Percentiles rank a stretch among this genome's conserved stretches.
Evolutionary conservation across 106 monocot species (phyloP).

Genomic region (Cymbidium sinense): DNA sequence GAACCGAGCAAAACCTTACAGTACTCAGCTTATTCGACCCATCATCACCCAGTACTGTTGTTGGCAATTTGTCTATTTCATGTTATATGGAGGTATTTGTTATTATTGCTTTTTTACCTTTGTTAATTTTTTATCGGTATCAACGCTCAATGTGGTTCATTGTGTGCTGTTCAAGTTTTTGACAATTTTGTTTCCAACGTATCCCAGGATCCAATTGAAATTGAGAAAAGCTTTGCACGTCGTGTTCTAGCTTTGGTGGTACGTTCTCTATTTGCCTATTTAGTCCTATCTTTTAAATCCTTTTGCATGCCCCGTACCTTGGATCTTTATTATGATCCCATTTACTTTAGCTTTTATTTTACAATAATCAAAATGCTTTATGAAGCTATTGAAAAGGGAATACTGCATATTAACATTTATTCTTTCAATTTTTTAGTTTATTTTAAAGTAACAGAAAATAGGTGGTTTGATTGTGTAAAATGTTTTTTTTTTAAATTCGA

Average conservation of each 20-base stretch:
- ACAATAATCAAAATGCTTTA: not conserved
- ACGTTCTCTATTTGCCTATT: not conserved
- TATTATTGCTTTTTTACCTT: not conserved
- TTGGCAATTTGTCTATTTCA: slow-evolving; percentile 59
- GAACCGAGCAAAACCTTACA: slow-evolving; percentile 36
- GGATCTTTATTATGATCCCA: too few species aligned
- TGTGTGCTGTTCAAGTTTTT: not conserved
- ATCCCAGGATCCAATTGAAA: slow-evolving; percentile 90
- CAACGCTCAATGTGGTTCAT: not conserved
- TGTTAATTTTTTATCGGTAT: not conserved
- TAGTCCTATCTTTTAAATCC: not conserved
- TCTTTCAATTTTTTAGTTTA: not conserved
- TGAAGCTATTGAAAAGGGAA: not conserved
- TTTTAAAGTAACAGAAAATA: not conserved
- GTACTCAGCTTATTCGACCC: slow-evolving; percentile 53
- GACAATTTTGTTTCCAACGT: not conserved
- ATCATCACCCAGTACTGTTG: slow-evolving; percentile 37
- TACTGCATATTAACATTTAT: too few species aligned
- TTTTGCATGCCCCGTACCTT: not conserved
- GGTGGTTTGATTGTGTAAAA: not conserved
- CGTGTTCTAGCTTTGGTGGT: slow-evolving; percentile 85
- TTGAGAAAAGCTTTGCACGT: slow-evolving; percentile 69
- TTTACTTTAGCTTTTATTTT: too few species aligned
- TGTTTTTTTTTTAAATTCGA: not conserved
- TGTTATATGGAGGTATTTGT: slow-evolving; percentile 75